Evolutionary conservation across 2,329 filamentous ascomycete species (phyloP), one percentile per base, ranked within the genome.

Genomic region (Aureobasidium sp.): DNA sequence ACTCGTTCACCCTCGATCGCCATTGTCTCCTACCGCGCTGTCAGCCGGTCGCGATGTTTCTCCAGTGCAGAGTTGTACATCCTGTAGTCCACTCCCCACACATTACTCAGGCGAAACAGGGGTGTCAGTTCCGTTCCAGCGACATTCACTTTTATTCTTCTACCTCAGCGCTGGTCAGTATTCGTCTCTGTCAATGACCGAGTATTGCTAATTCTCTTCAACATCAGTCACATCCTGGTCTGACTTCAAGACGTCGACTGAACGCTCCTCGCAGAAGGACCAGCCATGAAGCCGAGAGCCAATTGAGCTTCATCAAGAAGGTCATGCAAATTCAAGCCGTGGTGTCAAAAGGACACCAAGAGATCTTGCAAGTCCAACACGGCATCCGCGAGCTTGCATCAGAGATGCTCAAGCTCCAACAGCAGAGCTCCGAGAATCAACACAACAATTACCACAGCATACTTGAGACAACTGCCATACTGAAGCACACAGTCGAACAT

Each of bases 401-500:
- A n/a, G n/a, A 30, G 12, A 30, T 30, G 6, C 27, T 30, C 27
- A 30, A 30, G 27, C 27, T 30, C 27, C 6, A 6, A 12, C 27
- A 30, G 12, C n/a, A n/a, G n/a, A n/a, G n/a, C n/a, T n/a, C n/a
- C n/a, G n/a, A n/a, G n/a, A 30, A 12, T 12, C 6, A 6, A 12
- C 44, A 37, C 44, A 35, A 34, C 29, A 48, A 48, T 8, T 37
- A 48, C 11, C 44, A 48, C 32, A 17, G 10, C 10, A 16, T 48
- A 8, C 30, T 48, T 3, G 30, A 48, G 22, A 27, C 30, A 4
- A 48, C 44, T 3, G 22, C 21, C 3, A 48, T 27, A 14, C 29
- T 48, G 44, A 6, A 48, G 30, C 44, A 48, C 30, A 35, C 22
- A 11, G 30, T 48, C 21, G 11, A 19, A 21, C 19, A 27, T 22